Evolutionary conservation across 78 protist species (phyloP).

Genomic region (Emiliania huxleyi): DNA sequence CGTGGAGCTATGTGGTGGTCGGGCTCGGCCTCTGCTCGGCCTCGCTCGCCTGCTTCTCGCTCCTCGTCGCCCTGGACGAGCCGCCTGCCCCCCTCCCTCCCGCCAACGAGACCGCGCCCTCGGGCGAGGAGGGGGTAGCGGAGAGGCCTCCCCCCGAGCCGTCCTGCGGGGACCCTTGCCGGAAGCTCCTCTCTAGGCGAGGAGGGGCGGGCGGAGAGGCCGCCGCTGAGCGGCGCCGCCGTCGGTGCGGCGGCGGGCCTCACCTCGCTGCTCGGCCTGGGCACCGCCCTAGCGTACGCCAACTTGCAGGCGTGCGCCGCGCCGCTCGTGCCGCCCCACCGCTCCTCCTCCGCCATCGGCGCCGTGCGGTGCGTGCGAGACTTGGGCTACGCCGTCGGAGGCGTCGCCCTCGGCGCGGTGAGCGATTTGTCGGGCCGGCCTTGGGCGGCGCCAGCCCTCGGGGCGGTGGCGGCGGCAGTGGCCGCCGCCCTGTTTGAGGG

Average conservation of each 20-base stretch:
- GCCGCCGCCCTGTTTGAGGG: background rate
- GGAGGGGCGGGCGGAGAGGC: too few species aligned
- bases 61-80: background rate
- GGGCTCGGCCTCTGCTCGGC: background rate
- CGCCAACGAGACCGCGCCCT: too few species aligned
- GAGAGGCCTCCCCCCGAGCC: too few species aligned
- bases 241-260: background rate
- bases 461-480: background rate
- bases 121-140: too few species aligned
- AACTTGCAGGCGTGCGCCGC: background rate
- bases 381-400: background rate
- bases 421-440: background rate
- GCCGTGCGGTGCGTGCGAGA: background rate
- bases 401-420: background rate
- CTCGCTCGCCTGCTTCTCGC: background rate
- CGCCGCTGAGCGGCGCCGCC: background rate
- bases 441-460: background rate
- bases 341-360: background rate
- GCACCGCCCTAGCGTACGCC: background rate
- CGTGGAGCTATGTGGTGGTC: background rate
- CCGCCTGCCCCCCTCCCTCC: too few species aligned
- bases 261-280: background rate
- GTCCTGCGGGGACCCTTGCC: too few species aligned
- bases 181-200: too few species aligned
- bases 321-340: background rate